Conservation (phyloP, 176 grass and related monocot species). For the Neostapfia colusana region DNA sequence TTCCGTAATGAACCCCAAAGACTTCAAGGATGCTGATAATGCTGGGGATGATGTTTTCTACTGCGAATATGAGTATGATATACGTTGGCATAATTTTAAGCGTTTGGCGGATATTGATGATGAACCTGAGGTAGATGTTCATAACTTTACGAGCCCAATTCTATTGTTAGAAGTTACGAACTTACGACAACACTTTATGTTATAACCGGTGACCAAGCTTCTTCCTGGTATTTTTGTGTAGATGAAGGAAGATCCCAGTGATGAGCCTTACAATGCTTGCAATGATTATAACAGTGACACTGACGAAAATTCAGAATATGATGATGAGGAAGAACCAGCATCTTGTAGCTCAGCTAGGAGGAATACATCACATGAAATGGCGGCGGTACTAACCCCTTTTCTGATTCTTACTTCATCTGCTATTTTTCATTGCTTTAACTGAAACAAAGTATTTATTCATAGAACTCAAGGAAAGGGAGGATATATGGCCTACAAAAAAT, state of each 20-base stretch:
- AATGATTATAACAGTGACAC: conserved; percentile 55
- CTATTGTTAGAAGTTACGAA: conserved; percentile 3
- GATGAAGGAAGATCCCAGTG: conserved; percentile 46
- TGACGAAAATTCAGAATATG: conserved; percentile 69
- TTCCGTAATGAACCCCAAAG: conserved; percentile 70
- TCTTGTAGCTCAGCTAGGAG: conserved; percentile 33
- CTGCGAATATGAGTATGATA: conserved; percentile 96
- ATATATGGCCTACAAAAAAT: conserved; percentile 81
- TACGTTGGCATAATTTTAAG: conserved; percentile 97
- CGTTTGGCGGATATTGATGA: conserved; percentile 74
- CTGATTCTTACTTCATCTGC: background rate
- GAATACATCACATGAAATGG: conserved; percentile 46
- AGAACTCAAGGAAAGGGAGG: conserved; percentile 83
- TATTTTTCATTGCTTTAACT: conserved; percentile 35
- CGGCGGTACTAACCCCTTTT: conserved; percentile 56
- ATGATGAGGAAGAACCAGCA: conserved; percentile 58
- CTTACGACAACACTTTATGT: conserved; percentile 8
- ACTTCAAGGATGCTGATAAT: conserved; percentile 66
- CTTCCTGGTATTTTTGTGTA: conserved; percentile 35
- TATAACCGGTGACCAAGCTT: conserved; percentile 13
- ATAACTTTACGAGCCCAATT: conserved; percentile 2
- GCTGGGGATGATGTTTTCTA: conserved; percentile 96
- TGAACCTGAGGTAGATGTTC: conserved; percentile 51
- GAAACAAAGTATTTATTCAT: conserved; percentile 20
- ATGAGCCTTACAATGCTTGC: conserved; percentile 53